Evolutionary conservation across 2,329 filamentous ascomycete genomes (phyloP).

Genomic region (Graphiopsis chlorocephala): DNA sequence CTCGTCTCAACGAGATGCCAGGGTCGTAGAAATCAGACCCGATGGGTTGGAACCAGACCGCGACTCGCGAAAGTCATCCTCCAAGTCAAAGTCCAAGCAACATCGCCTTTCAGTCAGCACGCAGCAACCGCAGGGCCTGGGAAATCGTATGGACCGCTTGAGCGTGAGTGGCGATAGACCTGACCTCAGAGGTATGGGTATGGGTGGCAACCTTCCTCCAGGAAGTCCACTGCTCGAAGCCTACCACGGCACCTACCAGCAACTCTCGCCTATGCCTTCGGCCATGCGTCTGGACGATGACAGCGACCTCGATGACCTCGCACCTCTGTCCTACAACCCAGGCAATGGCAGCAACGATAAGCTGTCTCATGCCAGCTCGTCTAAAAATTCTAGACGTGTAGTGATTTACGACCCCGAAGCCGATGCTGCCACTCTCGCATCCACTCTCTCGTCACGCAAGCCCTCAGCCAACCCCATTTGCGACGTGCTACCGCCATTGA

Average conservation of each 20-base stretch:
- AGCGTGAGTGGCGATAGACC: conserved; percentile 48
- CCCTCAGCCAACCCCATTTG: conserved; percentile 71
- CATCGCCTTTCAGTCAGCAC: conserved; percentile 19
- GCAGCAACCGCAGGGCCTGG: conserved; percentile 33
- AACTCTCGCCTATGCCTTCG: conserved; percentile 90
- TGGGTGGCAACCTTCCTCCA: conserved; percentile 54
- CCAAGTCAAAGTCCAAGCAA: conserved; percentile 21
- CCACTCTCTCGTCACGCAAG: conserved; percentile 66
- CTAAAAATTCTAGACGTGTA: conserved; percentile 58
- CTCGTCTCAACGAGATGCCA: conserved; percentile 29
- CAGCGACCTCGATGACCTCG: conserved; percentile 49
- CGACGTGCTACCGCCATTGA: conserved; percentile 78
- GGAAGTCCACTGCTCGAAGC: conserved; percentile 85
- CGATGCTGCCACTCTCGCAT: conserved; percentile 73
- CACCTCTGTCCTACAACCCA: conserved; percentile 37
- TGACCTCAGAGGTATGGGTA: conserved; percentile 37
- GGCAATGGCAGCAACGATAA: conserved; percentile 19
- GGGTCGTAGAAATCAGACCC: conserved; percentile 44
- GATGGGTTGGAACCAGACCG: conserved; percentile 25
- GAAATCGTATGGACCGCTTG: conserved; percentile 44
- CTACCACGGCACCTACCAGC: conserved; percentile 91
- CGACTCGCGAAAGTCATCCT: conserved; percentile 16
- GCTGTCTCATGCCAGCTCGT: conserved; percentile 18
- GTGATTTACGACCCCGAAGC: conserved; percentile 80
- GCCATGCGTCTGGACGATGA: conserved; percentile 62